Evolutionary conservation across 2,329 filamentous ascomycete genomes (phyloP).

Genomic region (Hyphodiscus sp.): DNA sequence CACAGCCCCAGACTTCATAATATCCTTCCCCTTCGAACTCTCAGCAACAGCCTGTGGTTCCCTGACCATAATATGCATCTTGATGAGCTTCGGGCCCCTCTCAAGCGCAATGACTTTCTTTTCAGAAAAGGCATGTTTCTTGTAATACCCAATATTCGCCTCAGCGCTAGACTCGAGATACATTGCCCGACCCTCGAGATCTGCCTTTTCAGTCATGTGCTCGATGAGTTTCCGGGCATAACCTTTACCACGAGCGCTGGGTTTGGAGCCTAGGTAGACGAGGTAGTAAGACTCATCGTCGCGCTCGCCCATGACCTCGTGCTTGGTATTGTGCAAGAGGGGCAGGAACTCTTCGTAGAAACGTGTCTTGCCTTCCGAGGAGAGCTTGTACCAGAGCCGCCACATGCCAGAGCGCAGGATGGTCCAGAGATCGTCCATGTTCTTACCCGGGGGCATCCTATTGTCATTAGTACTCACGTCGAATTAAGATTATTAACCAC

Average conservation of each 20-base stretch:
- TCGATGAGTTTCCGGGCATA: constrained; percentile 66
- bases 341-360: constrained; percentile 75
- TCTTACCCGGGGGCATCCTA: constrained; percentile 69
- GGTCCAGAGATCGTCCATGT: constrained; percentile 68
- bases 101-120: constrained; percentile 57
- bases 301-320: constrained; percentile 58
- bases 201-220: constrained; percentile 62
- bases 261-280: constrained; percentile 74
- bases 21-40: constrained; percentile 36
- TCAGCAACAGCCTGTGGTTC: constrained; percentile 44
- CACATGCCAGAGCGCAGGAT: constrained; percentile 70
- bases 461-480: background rate
- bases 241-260: constrained; percentile 62
- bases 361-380: constrained; percentile 62
- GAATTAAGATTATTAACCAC: background rate
- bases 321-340: constrained; percentile 66
- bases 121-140: constrained; percentile 66
- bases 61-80: constrained; percentile 75
- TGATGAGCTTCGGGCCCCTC: constrained; percentile 51
- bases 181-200: constrained; percentile 58
- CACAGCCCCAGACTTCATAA: constrained; percentile 8
- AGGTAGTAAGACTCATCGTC: constrained; percentile 72
- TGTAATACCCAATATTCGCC: constrained; percentile 65
- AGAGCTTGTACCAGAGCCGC: constrained; percentile 69
- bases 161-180: constrained; percentile 74